A percentile compares a stretch with the other conserved stretches of the same genome.
Conservation (phyloP, 2,329 filamentous ascomycete species). For the Penicillium psychrosexuale region DNA sequence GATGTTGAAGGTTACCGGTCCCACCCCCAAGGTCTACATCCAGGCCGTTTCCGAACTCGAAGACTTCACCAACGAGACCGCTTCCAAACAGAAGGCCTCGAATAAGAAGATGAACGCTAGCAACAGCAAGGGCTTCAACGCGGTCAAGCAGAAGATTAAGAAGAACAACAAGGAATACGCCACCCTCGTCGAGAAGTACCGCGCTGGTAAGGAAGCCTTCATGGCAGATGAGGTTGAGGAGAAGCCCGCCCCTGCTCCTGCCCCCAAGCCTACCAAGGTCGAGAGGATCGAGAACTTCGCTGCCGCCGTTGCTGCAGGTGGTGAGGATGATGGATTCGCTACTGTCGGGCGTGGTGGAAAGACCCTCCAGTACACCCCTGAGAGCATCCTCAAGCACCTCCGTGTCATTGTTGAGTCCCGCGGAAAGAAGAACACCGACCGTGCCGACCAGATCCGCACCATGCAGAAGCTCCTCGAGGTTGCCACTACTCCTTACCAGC, state of each 20-base stretch:
- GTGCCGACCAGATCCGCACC: conserved; percentile 86
- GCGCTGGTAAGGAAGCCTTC: conserved; percentile 78
- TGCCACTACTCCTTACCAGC: conserved; percentile 85
- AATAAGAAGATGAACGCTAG: conserved; percentile 99
- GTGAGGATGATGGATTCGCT: conserved; percentile 81
- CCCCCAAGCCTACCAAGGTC: conserved; percentile 51
- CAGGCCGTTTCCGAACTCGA: conserved; percentile 91
- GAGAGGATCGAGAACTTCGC: conserved; percentile 31
- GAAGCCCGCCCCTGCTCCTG: conserved; percentile 37
- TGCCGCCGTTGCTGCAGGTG: conserved; percentile 52
- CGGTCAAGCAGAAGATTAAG: conserved; percentile 96
- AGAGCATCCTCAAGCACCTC: conserved; percentile 97
- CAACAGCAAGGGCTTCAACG: conserved; percentile 89
- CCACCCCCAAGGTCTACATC: conserved; percentile 86
- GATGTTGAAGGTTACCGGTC: conserved; percentile 72
- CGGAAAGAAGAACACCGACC: conserved; percentile 98
- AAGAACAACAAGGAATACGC: conserved; percentile 97
- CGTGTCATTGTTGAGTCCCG: conserved; percentile 89
- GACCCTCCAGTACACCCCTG: conserved; percentile 85
- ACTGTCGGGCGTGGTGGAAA: conserved; percentile 87
- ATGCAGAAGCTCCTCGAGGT: conserved; percentile 97
- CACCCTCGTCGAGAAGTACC: conserved; percentile 80
- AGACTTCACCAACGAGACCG: conserved; percentile 87
- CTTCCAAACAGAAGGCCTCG: conserved; percentile 92
- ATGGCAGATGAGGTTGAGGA: conserved; percentile 82